Evolutionary conservation across 495 filamentous ascomycete species (phyloP).

Genomic region (Parathielavia appendiculata): DNA sequence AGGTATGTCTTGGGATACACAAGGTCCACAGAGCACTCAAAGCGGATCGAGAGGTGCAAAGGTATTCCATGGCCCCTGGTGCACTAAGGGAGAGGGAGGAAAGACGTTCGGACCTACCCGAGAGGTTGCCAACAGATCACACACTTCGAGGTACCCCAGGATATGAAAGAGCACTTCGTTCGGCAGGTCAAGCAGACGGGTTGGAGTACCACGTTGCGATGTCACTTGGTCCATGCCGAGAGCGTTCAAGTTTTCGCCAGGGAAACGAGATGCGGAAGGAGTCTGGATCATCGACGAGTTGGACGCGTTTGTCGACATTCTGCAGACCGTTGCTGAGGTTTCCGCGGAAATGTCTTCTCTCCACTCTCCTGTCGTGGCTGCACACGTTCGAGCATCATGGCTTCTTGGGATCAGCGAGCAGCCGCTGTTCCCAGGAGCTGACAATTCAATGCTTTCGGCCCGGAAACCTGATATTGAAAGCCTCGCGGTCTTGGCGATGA

Average conservation of each 20-base stretch:
- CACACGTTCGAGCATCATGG: slow-evolving; percentile 13
- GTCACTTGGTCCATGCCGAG: neutral
- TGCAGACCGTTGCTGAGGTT: neutral
- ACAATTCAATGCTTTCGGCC: slow-evolving; percentile 8
- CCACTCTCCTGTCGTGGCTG: slow-evolving; percentile 4
- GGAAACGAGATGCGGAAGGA: neutral
- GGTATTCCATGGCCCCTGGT: neutral
- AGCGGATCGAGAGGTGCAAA: neutral
- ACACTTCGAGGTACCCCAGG: slow-evolving; percentile 52
- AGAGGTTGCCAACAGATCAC: slow-evolving; percentile 50
- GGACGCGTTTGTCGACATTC: neutral
- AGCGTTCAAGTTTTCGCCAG: neutral
- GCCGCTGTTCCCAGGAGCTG: neutral
- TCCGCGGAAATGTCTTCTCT: slow-evolving; percentile 9
- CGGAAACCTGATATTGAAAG: slow-evolving; percentile 22
- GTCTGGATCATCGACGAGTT: neutral
- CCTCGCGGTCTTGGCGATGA: slow-evolving; percentile 24
- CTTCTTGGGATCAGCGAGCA: neutral
- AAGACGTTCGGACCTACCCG: slow-evolving; percentile 42
- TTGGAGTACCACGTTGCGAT: neutral
- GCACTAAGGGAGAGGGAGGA: neutral
- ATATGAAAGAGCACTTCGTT: slow-evolving; percentile 54
- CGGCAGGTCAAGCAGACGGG: slow-evolving; percentile 38
- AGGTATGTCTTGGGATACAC: too few species aligned
- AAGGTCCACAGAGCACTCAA: too few species aligned